These are phyloP conservation scores for Pseudogymnoascus sp. DNA, from an alignment of 2,329 filamentous ascomycete species.

Conservation along the genomic window DNA sequence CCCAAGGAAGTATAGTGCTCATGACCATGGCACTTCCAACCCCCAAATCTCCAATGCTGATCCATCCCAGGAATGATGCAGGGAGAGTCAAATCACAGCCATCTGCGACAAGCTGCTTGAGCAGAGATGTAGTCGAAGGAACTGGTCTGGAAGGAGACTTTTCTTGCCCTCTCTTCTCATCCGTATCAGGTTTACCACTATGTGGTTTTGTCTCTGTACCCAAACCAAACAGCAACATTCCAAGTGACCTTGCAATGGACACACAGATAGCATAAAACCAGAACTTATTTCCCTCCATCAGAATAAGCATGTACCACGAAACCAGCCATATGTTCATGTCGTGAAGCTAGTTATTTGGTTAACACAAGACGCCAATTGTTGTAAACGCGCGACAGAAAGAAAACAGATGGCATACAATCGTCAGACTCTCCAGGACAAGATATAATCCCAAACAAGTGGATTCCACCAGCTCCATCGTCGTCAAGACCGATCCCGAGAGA, in stretches of 20 bases:
- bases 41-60: background rate
- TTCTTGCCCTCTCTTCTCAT: background rate
- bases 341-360: conserved; percentile 4
- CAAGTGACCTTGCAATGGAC: conserved; percentile 9
- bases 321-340: conserved; percentile 14
- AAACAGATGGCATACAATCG: background rate
- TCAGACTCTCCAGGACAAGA: conserved; percentile 3
- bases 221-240: background rate
- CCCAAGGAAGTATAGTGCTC: conserved; percentile 8
- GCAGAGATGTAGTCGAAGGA: background rate
- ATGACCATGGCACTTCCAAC: conserved; percentile 11
- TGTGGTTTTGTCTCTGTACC: no score
- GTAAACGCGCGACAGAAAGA: background rate
- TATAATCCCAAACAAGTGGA: background rate
- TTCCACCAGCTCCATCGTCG: conserved; percentile 6
- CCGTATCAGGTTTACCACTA: no score
- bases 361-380: background rate
- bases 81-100: conserved; percentile 12
- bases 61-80: conserved; percentile 11
- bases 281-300: conserved; percentile 12
- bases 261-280: conserved; percentile 12
- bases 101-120: conserved; percentile 6
- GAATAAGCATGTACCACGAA: conserved; percentile 11
- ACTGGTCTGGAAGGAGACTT: background rate
- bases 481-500: background rate